phyloP scores from a whole-genome alignment of 2,329 filamentous ascomycete species.

The Myrmaecium sp. region DNA sequence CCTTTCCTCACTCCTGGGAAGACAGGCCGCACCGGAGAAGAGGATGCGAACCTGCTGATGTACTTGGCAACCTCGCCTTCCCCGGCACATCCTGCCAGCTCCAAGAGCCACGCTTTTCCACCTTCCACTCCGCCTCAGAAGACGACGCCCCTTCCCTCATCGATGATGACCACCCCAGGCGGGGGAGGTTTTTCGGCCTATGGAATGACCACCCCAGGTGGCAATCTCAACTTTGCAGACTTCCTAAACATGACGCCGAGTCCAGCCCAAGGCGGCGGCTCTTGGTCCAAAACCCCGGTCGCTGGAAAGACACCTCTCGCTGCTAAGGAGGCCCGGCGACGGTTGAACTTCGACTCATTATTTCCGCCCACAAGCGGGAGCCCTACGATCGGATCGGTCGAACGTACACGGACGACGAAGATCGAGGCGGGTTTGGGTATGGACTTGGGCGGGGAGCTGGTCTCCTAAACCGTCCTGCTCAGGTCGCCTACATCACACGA shows the following conservation, averaged over 20 bases:
- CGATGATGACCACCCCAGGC: conserved; percentile 74
- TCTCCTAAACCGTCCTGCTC: conserved; percentile 28
- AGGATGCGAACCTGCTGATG: conserved; percentile 71
- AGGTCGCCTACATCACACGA: no score
- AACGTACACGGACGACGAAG: conserved; percentile 22
- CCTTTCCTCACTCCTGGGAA: conserved; percentile 21
- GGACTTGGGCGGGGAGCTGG: conserved; percentile 48
- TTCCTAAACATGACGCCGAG: conserved; percentile 96
- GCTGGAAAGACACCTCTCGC: conserved; percentile 52
- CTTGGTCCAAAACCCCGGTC: conserved; percentile 49
- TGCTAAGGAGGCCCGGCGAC: conserved; percentile 51
- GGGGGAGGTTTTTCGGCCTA: conserved; percentile 38
- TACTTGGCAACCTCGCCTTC: conserved; percentile 88
- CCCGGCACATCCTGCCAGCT: conserved; percentile 43
- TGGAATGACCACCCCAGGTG: conserved; percentile 58
- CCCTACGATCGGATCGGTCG: conserved; percentile 15
- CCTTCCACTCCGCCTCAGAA: conserved; percentile 39
- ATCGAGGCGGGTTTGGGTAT: conserved; percentile 38
- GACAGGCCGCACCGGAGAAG: conserved; percentile 46
- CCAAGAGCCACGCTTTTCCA: conserved; percentile 30
- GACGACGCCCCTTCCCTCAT: conserved; percentile 51
- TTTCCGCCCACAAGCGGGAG: conserved; percentile 36
- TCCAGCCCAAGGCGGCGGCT: conserved; percentile 56
- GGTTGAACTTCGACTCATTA: conserved; percentile 71
- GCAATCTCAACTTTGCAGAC: conserved; percentile 84